These are phyloP conservation scores for Schizochytrium sp. DNA, from an alignment of 108 stramenopile species.

Conservation along the genomic window DNA sequence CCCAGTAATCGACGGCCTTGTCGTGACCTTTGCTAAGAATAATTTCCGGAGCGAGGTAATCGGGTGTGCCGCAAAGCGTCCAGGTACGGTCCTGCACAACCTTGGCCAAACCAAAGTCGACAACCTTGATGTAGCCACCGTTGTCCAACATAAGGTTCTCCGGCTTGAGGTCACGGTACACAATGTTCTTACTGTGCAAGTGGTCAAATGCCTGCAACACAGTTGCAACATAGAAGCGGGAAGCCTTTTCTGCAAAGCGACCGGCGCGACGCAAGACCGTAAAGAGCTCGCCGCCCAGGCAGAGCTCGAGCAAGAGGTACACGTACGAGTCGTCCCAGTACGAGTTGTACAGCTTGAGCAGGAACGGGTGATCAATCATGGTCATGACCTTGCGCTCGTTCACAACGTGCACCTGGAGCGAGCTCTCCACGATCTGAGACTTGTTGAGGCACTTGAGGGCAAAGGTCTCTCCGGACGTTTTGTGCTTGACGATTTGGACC, in stretches of 20 bases:
- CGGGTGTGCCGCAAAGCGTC: conserved; percentile 62
- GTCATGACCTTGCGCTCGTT: conserved; percentile 60
- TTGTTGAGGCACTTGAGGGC: conserved; percentile 17
- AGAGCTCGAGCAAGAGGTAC: conserved; percentile 55
- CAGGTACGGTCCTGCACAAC: conserved; percentile 50
- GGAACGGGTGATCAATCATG: conserved; percentile 55
- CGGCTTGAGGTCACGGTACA: conserved; percentile 63
- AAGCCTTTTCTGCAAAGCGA: conserved; percentile 46
- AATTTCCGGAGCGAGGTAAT: conserved; percentile 64
- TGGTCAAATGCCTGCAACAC: conserved; percentile 56
- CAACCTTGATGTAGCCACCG: conserved; percentile 56
- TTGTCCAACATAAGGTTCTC: conserved; percentile 60
- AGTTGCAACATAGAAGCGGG: conserved; percentile 47
- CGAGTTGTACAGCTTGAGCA: conserved; percentile 45
- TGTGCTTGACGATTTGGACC: background rate
- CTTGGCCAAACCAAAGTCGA: conserved; percentile 68
- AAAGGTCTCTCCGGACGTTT: background rate
- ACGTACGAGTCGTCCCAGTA: conserved; percentile 45
- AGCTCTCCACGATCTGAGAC: conserved; percentile 51
- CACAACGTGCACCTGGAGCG: conserved; percentile 72
- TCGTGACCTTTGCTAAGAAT: conserved; percentile 69
- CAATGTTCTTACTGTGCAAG: conserved; percentile 57
- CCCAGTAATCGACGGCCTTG: conserved; percentile 66
- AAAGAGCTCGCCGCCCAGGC: conserved; percentile 60
- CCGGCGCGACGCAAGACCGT: conserved; percentile 42